Evolutionary conservation across 352 stramenopile species (phyloP).

Genomic region (Globisporangium acanthophoron): DNA sequence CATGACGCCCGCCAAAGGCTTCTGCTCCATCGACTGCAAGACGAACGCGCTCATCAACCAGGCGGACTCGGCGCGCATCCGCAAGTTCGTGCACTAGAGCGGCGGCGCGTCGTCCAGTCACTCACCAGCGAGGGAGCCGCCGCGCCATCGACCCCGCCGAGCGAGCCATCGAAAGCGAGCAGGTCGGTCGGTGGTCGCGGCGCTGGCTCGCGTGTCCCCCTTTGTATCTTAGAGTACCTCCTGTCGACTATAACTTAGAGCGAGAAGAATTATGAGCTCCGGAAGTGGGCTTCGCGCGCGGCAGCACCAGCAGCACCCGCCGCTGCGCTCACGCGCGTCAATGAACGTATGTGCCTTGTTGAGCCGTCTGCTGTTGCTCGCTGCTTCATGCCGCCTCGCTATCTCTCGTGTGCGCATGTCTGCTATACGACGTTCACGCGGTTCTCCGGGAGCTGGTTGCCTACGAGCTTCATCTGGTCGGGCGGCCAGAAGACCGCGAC

Average conservation of each 20-base stretch:
- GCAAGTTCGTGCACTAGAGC: constrained; percentile 41
- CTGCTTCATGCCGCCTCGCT: neutral
- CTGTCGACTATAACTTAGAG: constrained; percentile 16
- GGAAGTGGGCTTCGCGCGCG: neutral
- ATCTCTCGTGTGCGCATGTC: too few relatives aligned
- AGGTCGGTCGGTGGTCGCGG: too few relatives aligned
- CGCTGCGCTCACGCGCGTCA: neutral
- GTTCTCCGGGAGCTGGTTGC: constrained; percentile 42
- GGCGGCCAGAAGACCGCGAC: constrained; percentile 76
- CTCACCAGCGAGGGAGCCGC: neutral
- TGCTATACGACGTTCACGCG: constrained; percentile 42
- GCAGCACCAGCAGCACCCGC: neutral
- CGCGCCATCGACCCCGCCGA: neutral
- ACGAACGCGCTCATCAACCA: constrained; percentile 74
- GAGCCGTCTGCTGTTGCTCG: neutral
- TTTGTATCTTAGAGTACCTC: constrained; percentile 12
- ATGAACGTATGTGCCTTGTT: neutral
- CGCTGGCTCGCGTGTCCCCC: neutral
- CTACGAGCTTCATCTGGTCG: constrained; percentile 55
- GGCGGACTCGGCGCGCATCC: constrained; percentile 60
- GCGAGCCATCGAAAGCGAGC: neutral
- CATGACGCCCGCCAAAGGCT: constrained; percentile 54
- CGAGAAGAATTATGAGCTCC: constrained; percentile 15
- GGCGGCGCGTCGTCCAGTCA: neutral
- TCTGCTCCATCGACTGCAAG: constrained; percentile 87